Percentiles rank a stretch among this genome's conserved stretches.
Evolutionary conservation across 768 basidiomycete genomes (phyloP).

Genomic region (Pluteus cervinus): DNA sequence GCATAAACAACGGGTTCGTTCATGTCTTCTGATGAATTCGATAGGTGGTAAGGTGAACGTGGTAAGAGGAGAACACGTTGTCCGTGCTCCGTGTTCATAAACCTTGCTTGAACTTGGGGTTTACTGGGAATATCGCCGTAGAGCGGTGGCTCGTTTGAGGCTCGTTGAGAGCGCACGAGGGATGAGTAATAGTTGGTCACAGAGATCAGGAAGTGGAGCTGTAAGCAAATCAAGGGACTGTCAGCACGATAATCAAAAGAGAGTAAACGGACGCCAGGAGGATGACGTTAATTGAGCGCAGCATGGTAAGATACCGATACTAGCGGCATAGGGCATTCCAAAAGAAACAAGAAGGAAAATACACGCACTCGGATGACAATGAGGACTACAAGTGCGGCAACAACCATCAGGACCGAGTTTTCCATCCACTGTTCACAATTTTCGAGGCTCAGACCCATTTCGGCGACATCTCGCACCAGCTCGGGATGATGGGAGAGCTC

Average conservation of each 20-base stretch:
- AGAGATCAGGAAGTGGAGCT: conserved; percentile 76
- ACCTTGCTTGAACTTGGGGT: conserved; percentile 1
- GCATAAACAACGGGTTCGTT: conserved; percentile 66
- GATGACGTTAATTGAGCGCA: conserved; percentile 1
- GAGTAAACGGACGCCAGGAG: background rate
- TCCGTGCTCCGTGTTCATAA: conserved; percentile 12
- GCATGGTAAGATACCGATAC: background rate
- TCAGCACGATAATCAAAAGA: conserved; percentile 1
- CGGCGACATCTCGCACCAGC: conserved; percentile 61
- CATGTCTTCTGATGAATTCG: conserved; percentile 13
- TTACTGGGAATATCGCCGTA: background rate
- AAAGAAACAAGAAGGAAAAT: conserved; percentile 6
- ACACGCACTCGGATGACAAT: conserved; percentile 60
- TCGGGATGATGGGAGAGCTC: conserved; percentile 72
- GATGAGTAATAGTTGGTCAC: conserved; percentile 61
- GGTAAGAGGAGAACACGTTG: conserved; percentile 64
- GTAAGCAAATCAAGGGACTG: conserved; percentile 3
- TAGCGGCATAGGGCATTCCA: background rate
- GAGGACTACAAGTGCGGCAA: conserved; percentile 54
- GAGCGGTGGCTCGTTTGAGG: conserved; percentile 11
- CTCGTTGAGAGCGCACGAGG: conserved; percentile 37
- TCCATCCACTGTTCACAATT: conserved; percentile 81
- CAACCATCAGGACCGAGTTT: conserved; percentile 50
- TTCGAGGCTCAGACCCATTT: conserved; percentile 70
- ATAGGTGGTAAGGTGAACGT: conserved; percentile 10